Percentiles rank a stretch among this genome's conserved stretches.
Evolutionary conservation across 1,284 basidiomycete species (phyloP).

Genomic region (Pholiota adiposa): DNA sequence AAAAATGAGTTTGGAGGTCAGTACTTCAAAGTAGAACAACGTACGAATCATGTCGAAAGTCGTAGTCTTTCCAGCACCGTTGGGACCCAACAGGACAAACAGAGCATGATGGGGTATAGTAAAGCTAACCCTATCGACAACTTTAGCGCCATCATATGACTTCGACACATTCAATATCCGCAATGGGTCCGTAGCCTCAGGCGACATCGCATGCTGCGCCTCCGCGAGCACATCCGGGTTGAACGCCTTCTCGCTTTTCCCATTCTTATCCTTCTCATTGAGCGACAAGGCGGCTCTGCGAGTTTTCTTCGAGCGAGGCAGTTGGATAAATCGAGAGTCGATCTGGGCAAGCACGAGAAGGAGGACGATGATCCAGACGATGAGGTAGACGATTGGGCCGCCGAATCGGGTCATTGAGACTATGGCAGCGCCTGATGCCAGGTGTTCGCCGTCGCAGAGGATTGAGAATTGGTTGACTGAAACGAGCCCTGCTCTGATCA

Average conservation of each 20-base stretch:
- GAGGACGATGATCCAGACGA: slow-evolving; percentile 45
- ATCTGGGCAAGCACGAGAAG: slow-evolving; percentile 40
- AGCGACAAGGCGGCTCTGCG: not conserved
- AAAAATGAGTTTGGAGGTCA: slow-evolving; percentile 24
- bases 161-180: slow-evolving; percentile 72
- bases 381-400: slow-evolving; percentile 77
- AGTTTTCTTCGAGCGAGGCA: slow-evolving; percentile 17
- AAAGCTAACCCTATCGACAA: slow-evolving; percentile 77
- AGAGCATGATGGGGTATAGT: slow-evolving; percentile 67
- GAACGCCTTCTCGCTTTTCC: not conserved
- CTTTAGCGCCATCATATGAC: slow-evolving; percentile 57
- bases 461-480: slow-evolving; percentile 80
- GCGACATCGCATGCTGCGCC: slow-evolving; percentile 51
- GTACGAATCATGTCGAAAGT: slow-evolving; percentile 77
- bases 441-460: slow-evolving; percentile 65
- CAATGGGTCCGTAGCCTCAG: slow-evolving; percentile 55
- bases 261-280: not conserved
- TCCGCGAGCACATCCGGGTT: slow-evolving; percentile 4
- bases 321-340: slow-evolving; percentile 37
- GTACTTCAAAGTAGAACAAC: slow-evolving; percentile 20
- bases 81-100: slow-evolving; percentile 79
- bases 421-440: slow-evolving; percentile 51
- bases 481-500: slow-evolving; percentile 67
- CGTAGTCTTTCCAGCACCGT: slow-evolving; percentile 83
- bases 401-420: slow-evolving; percentile 67